Conservation (phyloP, 148 eudicot genomes). For the Rhododendron griersonianum region DNA sequence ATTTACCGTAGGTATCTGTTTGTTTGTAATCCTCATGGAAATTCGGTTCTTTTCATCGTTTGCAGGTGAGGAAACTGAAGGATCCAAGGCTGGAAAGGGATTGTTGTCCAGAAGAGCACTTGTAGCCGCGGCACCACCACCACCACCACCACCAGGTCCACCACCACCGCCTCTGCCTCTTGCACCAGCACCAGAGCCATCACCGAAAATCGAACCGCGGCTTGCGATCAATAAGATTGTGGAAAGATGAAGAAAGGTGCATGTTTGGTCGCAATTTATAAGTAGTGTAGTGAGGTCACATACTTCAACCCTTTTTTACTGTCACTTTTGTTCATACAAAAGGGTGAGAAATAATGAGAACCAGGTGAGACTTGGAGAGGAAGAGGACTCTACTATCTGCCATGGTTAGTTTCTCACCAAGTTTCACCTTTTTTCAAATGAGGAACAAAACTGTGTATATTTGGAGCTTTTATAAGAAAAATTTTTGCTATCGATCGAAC, state of each 20-base stretch:
- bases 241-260: background rate
- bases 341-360: background rate
- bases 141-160: background rate
- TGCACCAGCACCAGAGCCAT: slow-evolving; percentile 17
- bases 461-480: background rate
- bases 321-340: background rate
- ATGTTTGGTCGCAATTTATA: background rate
- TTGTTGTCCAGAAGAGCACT: slow-evolving; percentile 32
- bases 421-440: background rate
- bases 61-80: slow-evolving; percentile 20
- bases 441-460: background rate
- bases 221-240: background rate
- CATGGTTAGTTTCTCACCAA: background rate
- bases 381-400: background rate
- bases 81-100: slow-evolving; percentile 7
- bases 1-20: background rate
- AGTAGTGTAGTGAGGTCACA: background rate
- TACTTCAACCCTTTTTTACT: background rate
- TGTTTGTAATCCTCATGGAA: slow-evolving; percentile 29
- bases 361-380: background rate
- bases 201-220: background rate
- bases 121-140: background rate
- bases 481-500: background rate
- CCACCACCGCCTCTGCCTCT: slow-evolving; percentile 1
- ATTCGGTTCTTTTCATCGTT: slow-evolving; percentile 6